Conservation (phyloP, 768 basidiomycete genomes). For the Calocera cornea region DNA sequence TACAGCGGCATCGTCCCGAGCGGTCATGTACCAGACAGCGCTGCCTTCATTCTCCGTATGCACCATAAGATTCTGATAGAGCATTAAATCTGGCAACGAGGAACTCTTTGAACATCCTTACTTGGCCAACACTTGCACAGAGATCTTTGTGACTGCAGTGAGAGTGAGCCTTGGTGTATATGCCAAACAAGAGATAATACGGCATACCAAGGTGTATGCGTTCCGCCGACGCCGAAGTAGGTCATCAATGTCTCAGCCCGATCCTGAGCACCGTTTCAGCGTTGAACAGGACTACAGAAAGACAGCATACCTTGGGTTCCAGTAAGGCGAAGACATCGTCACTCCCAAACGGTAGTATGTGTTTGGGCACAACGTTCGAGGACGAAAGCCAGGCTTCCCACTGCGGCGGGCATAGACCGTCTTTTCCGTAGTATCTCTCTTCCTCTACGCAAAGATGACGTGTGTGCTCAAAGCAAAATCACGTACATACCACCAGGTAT, state of each 20-base stretch:
- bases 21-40: slow-evolving; percentile 59
- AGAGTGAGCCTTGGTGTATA: neutral
- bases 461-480: neutral
- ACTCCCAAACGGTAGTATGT: slow-evolving; percentile 38
- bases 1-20: slow-evolving; percentile 38
- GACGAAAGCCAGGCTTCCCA: slow-evolving; percentile 53
- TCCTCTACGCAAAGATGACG: neutral
- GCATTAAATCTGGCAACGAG: neutral
- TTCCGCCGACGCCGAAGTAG: slow-evolving; percentile 69
- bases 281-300: neutral
- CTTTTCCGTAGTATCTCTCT: slow-evolving; percentile 64
- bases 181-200: neutral
- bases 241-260: slow-evolving; percentile 71
- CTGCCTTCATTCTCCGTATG: slow-evolving; percentile 58
- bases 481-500: slow-evolving; percentile 27
- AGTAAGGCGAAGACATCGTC: slow-evolving; percentile 48
- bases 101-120: neutral
- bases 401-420: slow-evolving; percentile 48
- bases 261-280: slow-evolving; percentile 27
- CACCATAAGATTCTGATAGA: slow-evolving; percentile 62
- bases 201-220: slow-evolving; percentile 45
- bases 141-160: slow-evolving; percentile 61
- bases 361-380: slow-evolving; percentile 35
- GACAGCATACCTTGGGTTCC: slow-evolving; percentile 35
- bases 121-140: slow-evolving; percentile 62